Conservation (phyloP, 495 filamentous ascomycete genomes). For the Trichoderma parareesei region DNA sequence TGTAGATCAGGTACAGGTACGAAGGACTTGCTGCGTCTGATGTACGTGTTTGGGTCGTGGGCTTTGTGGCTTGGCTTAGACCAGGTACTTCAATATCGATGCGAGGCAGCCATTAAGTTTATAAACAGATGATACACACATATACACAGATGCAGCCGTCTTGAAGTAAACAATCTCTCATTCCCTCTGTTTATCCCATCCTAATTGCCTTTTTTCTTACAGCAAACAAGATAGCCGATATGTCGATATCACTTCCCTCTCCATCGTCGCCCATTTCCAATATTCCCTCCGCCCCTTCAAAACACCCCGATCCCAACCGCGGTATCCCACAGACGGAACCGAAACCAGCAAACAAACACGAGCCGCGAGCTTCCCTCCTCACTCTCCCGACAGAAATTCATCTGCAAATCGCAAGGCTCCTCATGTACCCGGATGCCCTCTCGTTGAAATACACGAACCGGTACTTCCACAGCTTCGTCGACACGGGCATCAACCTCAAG, state of each 20-base stretch:
- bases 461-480: constrained; percentile 55
- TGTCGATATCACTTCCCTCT: background rate
- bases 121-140: background rate
- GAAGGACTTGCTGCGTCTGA: too few species aligned
- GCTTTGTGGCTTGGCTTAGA: background rate
- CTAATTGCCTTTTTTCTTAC: background rate
- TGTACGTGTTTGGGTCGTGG: background rate
- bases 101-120: background rate
- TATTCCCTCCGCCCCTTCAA: too few species aligned
- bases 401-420: constrained; percentile 39
- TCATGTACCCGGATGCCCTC: constrained; percentile 50
- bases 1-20: too few species aligned
- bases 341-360: too few species aligned
- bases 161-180: constrained; percentile 17
- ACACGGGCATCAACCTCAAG: constrained; percentile 57
- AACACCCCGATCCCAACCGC: background rate
- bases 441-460: constrained; percentile 55
- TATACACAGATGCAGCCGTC: background rate
- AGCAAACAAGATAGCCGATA: background rate
- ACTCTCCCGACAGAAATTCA: constrained; percentile 57
- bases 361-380: background rate
- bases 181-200: constrained; percentile 8
- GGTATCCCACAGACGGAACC: background rate
- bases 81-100: background rate
- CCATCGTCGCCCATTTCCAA: background rate